Conservation (phyloP, 495 filamentous ascomycete species). For the Neurospora sp. region DNA sequence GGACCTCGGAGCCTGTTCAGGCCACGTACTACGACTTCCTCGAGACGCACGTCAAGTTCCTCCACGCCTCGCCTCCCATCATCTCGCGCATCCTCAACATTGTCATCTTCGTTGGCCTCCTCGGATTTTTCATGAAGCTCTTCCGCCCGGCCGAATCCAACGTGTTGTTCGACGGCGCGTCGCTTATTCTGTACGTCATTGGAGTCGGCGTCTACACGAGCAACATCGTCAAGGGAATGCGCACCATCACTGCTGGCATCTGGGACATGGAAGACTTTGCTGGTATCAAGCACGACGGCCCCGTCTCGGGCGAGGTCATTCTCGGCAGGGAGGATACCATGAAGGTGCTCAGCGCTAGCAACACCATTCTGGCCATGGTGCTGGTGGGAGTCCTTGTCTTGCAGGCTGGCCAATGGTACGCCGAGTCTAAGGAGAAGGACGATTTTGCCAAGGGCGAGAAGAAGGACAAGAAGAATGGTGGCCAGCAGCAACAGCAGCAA, state of each 20-base stretch:
- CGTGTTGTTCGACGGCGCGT: conserved; percentile 92
- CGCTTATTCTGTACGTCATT: conserved; percentile 81
- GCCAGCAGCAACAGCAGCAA: conserved; percentile 29
- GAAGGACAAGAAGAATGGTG: conserved; percentile 44
- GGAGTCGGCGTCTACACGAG: conserved; percentile 84
- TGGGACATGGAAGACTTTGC: conserved; percentile 43
- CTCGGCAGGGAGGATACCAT: conserved; percentile 74
- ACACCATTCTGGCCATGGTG: conserved; percentile 88
- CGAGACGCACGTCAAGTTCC: conserved; percentile 75
- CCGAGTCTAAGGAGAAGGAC: conserved; percentile 80
- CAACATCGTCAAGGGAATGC: conserved; percentile 89
- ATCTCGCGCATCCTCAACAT: conserved; percentile 92
- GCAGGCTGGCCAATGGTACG: conserved; percentile 98
- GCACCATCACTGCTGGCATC: conserved; percentile 54
- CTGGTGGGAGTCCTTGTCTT: conserved; percentile 82
- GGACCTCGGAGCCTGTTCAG: conserved; percentile 58
- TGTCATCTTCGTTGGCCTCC: conserved; percentile 74
- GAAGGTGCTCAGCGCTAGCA: conserved; percentile 86
- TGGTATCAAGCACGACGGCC: conserved; percentile 32
- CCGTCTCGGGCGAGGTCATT: conserved; percentile 31
- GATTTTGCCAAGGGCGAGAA: conserved; percentile 46
- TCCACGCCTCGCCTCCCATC: conserved; percentile 78
- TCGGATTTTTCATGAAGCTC: conserved; percentile 86
- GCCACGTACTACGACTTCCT: conserved; percentile 63
- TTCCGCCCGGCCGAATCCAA: conserved; percentile 88